These are phyloP conservation scores for Cystobasidium onofrii DNA, from an alignment of 768 basidiomycete species.

Conservation along the genomic window DNA sequence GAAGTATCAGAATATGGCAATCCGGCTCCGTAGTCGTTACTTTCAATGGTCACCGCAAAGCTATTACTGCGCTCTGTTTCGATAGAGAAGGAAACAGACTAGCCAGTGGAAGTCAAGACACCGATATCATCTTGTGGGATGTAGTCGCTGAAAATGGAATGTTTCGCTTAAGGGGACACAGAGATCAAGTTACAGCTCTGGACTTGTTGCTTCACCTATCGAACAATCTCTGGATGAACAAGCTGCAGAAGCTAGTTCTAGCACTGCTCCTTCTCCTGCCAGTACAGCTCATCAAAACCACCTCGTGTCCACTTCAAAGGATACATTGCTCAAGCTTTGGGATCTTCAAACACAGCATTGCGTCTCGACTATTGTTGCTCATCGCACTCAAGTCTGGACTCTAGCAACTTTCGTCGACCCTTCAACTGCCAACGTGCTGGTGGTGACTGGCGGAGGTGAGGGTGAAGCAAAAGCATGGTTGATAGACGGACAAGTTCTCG, in stretches of 20 bases:
- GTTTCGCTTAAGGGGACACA: constrained; percentile 81
- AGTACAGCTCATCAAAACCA: constrained; percentile 48
- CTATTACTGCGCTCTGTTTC: constrained; percentile 75
- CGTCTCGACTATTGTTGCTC: constrained; percentile 89
- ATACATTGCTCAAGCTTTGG: constrained; percentile 93
- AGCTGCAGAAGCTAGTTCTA: constrained; percentile 48
- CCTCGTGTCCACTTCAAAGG: constrained; percentile 72
- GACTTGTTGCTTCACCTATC: constrained; percentile 54
- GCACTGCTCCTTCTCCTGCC: constrained; percentile 55
- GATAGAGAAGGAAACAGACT: constrained; percentile 70
- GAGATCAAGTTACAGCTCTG: constrained; percentile 80
- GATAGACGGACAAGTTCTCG: constrained; percentile 62
- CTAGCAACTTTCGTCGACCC: constrained; percentile 50
- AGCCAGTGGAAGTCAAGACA: constrained; percentile 90
- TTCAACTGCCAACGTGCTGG: constrained; percentile 54
- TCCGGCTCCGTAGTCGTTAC: constrained; percentile 57
- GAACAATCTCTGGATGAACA: constrained; percentile 45
- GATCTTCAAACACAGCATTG: constrained; percentile 94
- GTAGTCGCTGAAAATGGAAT: constrained; percentile 82
- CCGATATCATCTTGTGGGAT: constrained; percentile 94
- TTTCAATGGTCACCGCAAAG: constrained; percentile 94
- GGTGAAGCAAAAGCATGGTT: constrained; percentile 90
- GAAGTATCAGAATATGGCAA: constrained; percentile 81
- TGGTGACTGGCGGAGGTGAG: constrained; percentile 86
- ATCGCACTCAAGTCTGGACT: constrained; percentile 81